Base-by-base conservation (phyloP, 2,329 filamentous ascomycete species). In the Calonectria pteridis region DNA sequence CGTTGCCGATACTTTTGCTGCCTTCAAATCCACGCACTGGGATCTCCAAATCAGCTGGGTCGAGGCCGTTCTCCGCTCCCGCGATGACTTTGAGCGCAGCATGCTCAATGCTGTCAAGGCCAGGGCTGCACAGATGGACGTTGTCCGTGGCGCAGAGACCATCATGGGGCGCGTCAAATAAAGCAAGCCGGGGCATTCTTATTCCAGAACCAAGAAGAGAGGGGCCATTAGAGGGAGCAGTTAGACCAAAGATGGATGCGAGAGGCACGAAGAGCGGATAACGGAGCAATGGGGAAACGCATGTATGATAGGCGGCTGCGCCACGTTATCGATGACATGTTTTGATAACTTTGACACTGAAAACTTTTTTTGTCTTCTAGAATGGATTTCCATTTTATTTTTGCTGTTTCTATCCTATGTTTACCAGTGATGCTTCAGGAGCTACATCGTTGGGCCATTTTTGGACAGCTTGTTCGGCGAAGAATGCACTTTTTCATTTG, bases 21-120 rank as follows among this genome's bases (percentile, higher is more conserved):
- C 88, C 6, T 96, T 99, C 87, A 98, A 98, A 88, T 87, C 86
- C 49, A 89, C 91, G 58, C 98, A 98, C 84, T 98, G 96, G 94
- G 97, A 99, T 85, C 87, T 98, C 82, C 95, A 97, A 84, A 93
- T 98, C 73, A 93, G 93, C 58, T 99, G 97, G 97, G 95, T 99
- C 10, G 97, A 99, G 88, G 94, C 94, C 9, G 96, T 98, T 62
- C 83, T 99, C 76, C 90, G 96, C 77, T 89, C 92, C 2, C 89
- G 97, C 78, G 97, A 99, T 84, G 97, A 99, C 86, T 98, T 98
- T 85, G 97, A 98, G 84, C 89, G 96, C 78, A 90, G 91, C 73
- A 95, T 98, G 94, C 85, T 98, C 76, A 97, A 95, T 82, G 90
- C 92, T 23, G 93, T 98, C 63, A 98, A 98, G 88, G 92, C 92